Percentiles rank a stretch among this genome's conserved stretches.
phyloP scores from a whole-genome alignment of 495 filamentous ascomycete species.

The Daldinia concentrica region DNA sequence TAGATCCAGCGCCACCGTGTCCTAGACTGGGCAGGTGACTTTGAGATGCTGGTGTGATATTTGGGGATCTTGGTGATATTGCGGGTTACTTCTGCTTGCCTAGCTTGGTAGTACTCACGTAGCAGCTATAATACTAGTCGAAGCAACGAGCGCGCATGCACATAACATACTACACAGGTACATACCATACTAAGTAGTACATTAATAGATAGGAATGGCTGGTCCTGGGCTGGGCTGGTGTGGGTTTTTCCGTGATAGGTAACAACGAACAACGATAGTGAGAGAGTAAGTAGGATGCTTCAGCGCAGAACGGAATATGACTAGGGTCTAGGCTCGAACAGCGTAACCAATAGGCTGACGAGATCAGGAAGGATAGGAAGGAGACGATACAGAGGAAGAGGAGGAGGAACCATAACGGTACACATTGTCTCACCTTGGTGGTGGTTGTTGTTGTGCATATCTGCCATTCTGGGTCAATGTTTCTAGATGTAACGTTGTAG shows the following conservation, averaged over 20 bases:
- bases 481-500: conserved; percentile 45
- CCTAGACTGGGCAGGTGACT: conserved; percentile 40
- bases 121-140: conserved; percentile 30
- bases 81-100: conserved; percentile 7
- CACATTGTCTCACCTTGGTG: conserved; percentile 41
- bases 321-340: conserved; percentile 8
- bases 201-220: background rate
- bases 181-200: conserved; percentile 3
- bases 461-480: conserved; percentile 26
- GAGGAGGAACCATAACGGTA: conserved; percentile 17
- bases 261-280: conserved; percentile 19
- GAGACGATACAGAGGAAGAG: conserved; percentile 4
- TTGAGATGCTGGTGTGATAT: conserved; percentile 22
- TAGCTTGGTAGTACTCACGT: conserved; percentile 36
- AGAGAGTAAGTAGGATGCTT: conserved; percentile 7
- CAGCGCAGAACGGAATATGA: conserved; percentile 14
- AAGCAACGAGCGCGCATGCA: conserved; percentile 17
- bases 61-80: conserved; percentile 17
- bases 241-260: conserved; percentile 9
- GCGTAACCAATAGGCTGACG: conserved; percentile 24
- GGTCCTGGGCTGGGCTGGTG: background rate
- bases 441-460: conserved; percentile 26
- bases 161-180: background rate
- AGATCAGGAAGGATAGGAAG: conserved; percentile 12
- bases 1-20: conserved; percentile 31